Evolutionary conservation across 1,139 yeast genomes (phyloP).

Genomic region (Yamadazyma aaseri): DNA sequence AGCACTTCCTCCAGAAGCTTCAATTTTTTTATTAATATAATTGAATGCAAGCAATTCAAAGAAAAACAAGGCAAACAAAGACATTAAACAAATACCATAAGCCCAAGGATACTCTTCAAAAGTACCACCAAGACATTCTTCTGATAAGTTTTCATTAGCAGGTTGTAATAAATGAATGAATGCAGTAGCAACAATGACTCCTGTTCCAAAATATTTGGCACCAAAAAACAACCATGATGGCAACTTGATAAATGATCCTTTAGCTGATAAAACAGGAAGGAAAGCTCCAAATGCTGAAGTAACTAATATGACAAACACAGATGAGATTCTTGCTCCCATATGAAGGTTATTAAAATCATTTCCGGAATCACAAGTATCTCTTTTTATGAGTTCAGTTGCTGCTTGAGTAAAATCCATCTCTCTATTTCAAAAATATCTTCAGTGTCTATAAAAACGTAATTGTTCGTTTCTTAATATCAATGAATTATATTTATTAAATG

Average conservation of each 20-base stretch:
- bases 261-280: constrained; percentile 58
- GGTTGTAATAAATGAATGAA: constrained; percentile 83
- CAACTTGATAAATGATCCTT: constrained; percentile 45
- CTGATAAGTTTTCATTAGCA: constrained; percentile 51
- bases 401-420: constrained; percentile 1
- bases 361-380: constrained; percentile 33
- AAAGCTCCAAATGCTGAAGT: constrained; percentile 59
- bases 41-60: constrained; percentile 56
- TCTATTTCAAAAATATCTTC: neutral
- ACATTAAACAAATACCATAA: constrained; percentile 39
- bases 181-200: constrained; percentile 88
- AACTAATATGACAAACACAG: constrained; percentile 65
- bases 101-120: constrained; percentile 42
- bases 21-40: constrained; percentile 38
- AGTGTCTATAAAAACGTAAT: too few relatives aligned
- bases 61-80: constrained; percentile 45
- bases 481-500: too few relatives aligned
- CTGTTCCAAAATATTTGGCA: constrained; percentile 86
- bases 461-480: too few relatives aligned
- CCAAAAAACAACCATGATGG: constrained; percentile 65
- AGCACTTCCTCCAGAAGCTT: constrained; percentile 20
- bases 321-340: constrained; percentile 68
- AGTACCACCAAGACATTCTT: constrained; percentile 37
- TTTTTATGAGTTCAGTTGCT: constrained; percentile 11
- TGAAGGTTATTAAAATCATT: constrained; percentile 39